Evolutionary conservation across 306 rosid species (phyloP).

Genomic region (Corylus americana): DNA sequence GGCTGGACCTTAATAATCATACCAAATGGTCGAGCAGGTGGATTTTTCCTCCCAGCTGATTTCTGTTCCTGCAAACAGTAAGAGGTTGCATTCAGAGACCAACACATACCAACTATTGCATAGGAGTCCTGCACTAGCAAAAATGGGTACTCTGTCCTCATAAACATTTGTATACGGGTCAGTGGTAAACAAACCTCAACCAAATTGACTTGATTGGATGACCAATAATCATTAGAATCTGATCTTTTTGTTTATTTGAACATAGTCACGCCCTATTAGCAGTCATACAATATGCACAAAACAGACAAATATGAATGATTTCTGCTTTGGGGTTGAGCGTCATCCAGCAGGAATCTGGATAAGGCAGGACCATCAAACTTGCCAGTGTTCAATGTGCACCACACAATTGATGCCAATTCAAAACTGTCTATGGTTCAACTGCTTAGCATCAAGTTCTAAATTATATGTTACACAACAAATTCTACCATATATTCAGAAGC

Average conservation of each 20-base stretch:
- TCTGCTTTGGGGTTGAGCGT: neutral
- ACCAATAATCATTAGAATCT: neutral
- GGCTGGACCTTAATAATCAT: constrained; percentile 81
- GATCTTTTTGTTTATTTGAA: neutral
- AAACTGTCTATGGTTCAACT: neutral
- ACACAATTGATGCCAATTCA: neutral
- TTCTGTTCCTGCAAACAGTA: no score
- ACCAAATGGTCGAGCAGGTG: constrained; percentile 42
- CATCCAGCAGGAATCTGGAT: neutral
- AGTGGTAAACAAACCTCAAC: neutral
- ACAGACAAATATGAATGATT: neutral
- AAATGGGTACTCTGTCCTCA: neutral
- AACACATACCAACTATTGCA: no score
- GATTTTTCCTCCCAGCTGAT: no score
- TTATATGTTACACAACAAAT: neutral
- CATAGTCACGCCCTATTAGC: neutral
- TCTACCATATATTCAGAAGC: neutral
- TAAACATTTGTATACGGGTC: neutral
- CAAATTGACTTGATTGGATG: constrained; percentile 1
- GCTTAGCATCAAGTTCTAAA: neutral
- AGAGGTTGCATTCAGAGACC: no score
- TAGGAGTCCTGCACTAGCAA: no score
- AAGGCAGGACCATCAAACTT: neutral
- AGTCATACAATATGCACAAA: neutral
- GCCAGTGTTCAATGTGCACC: neutral